Base-by-base conservation (phyloP, 2,329 filamentous ascomycete genomes). In the Fusarium hainanense region DNA sequence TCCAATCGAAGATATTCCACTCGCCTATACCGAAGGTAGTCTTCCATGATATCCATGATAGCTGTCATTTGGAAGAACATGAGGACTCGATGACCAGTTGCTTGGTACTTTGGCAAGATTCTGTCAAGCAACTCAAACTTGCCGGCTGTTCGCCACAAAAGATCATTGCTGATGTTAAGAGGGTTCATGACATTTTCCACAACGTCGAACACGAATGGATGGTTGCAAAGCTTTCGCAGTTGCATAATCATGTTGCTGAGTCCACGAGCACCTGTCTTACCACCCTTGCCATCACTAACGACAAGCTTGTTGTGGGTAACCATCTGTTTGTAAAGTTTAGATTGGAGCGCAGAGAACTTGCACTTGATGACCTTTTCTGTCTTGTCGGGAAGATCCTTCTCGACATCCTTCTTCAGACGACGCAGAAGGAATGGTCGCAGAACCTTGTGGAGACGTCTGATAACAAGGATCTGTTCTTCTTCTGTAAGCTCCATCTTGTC, bases 1-100 rank as follows among this genome's bases (percentile, higher is more conserved):
- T 99, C 96, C 63, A 99, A 86, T 78, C 96, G 94, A 71, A 99
- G 86, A 78, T 97, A 99, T 76, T 92, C 87, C 72, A 97, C 86
- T 48, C 91, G 92, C 70, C 93, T 89, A 76, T 93, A 91, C 6
- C 95, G 91, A 68, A 99, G 82, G 79, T 97, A 99, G 79, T 99
- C 96, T 75, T 99, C 96, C 96, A 99, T 98, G 77, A 99, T 99
- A 82, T 99, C 97, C 96, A 99, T 99, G 78, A 99, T 99, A 67
- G 97, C 94, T 6, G 96, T 99, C 96, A 99, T 99, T 80, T 99
- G 96, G 87, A 99, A 99, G 88, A 99, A 99, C 92, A 99, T 98
- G 79, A 99, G 86, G 28, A 98, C 94, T 81, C 96, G 92, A 88
- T 99, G 96, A 18, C 93, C 93, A 2, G 93, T 94, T 5, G 88